Evolutionary conservation across 78 protist genomes (phyloP), one percentile per base, ranked within the genome.

Genomic region (Goniomonas avonlea): DNA sequence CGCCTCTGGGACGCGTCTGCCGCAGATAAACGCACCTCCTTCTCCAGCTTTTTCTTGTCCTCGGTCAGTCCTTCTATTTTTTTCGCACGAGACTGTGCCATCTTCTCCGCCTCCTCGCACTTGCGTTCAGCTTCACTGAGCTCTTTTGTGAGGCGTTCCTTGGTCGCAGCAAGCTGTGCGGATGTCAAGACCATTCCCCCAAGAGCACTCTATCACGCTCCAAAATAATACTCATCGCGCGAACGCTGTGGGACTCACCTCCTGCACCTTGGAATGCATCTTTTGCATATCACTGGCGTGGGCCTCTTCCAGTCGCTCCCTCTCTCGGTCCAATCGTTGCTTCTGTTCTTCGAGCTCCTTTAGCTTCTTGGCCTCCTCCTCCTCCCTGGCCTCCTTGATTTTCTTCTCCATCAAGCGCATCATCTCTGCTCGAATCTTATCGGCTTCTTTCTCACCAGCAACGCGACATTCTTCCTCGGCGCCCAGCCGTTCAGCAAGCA

Each of bases 401-500:
- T 18, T 8, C 60, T 5, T 25, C 60, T 53, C 34, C 60, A 53
- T 18, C 60, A 3, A 18, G 34, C 34, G 34, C 27, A 21, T 18
- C 60, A 3, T 53, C 21, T 53, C 60, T 25, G 21, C 60, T 18
- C 23, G 9, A 4, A 3, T 25, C 60, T 11, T 11, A 3, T 25
- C 60, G 9, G 27, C 60, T 21, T 53, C 60, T 53, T 11, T 3
- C 23, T 53, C 60, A n/a, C 60, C 5, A 21, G 60, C 60, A n/a
- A 25, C 9, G 60, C 60, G 34, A 53, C 11, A 18, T 15, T 9
- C 21, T 53, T 58, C 65, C 37, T 75, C 47, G 63, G 8, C 65
- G 34, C 53, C 17, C 35, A 48, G 7, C 43, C 35, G 69, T 20
- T 48, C 65, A 11, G 69, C 35, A 7, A 75, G 80, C 80, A 75